Conservation (phyloP, 2,329 filamentous ascomycete species). For the Lasiodiplodia gonubiensis region DNA sequence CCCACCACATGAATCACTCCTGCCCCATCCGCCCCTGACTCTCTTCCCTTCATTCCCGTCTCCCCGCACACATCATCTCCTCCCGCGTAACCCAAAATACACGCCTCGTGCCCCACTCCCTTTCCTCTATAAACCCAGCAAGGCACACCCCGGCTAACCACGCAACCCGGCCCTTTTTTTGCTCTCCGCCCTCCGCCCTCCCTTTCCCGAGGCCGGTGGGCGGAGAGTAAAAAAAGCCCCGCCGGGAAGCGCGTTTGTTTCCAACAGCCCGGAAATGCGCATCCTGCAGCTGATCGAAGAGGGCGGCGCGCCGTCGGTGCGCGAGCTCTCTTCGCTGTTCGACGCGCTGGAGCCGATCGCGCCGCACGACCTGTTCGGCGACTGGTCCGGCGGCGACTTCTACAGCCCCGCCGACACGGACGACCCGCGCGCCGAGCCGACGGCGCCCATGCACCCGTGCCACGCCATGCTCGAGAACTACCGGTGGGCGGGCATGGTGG, state of each 20-base stretch:
- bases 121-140: no score
- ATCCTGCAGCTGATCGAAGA: neutral
- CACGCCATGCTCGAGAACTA: constrained; percentile 13
- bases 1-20: neutral
- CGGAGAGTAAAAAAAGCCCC: neutral
- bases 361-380: neutral
- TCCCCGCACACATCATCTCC: no score
- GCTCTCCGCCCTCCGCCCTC: no score
- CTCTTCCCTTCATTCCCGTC: neutral
- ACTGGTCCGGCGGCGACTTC: constrained; percentile 18
- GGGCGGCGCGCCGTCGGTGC: neutral
- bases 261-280: constrained; percentile 9
- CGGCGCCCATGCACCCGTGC: neutral
- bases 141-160: no score
- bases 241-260: neutral
- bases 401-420: neutral
- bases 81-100: no score
- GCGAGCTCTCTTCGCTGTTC: constrained; percentile 9
- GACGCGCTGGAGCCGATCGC: constrained; percentile 8
- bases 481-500: constrained; percentile 7
- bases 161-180: no score
- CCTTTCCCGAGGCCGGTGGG: no score
- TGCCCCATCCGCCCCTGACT: neutral
- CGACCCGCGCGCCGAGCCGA: neutral
- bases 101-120: no score